These are phyloP conservation scores for Laetiporus sulphureus DNA, from an alignment of 1,284 basidiomycete species.

Conservation along the genomic window DNA sequence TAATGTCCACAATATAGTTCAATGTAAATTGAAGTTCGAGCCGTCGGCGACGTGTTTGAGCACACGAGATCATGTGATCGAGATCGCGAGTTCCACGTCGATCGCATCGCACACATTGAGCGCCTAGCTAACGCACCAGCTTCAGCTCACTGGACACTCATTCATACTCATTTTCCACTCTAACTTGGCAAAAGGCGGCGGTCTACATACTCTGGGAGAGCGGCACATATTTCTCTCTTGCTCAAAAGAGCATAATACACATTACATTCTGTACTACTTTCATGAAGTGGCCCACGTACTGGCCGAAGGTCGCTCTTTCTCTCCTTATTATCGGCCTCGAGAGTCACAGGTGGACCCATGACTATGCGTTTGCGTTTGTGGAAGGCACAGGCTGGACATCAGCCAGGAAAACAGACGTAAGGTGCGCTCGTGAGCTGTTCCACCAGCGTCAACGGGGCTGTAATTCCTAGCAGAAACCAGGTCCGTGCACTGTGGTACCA, in stretches of 20 bases:
- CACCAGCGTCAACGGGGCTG: background rate
- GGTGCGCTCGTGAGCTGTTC: conserved; percentile 33
- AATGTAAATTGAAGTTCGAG: too few species aligned
- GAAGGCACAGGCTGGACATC: conserved; percentile 45
- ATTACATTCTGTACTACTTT: conserved; percentile 9
- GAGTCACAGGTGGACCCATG: conserved; percentile 32
- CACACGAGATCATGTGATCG: conserved; percentile 1
- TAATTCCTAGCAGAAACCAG: conserved; percentile 65
- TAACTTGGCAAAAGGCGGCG: too few species aligned
- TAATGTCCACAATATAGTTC: too few species aligned
- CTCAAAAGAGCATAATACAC: too few species aligned
- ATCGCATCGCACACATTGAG: background rate
- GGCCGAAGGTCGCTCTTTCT: conserved; percentile 49
- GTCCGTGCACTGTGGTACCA: conserved; percentile 78
- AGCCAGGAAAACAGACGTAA: conserved; percentile 51
- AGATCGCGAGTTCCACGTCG: conserved; percentile 1
- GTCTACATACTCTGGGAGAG: too few species aligned
- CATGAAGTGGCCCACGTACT: conserved; percentile 65
- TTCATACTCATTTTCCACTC: too few species aligned
- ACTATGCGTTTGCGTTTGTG: conserved; percentile 26
- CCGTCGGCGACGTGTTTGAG: too few species aligned
- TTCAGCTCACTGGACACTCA: too few species aligned
- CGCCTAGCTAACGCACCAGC: too few species aligned
- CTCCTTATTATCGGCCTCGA: conserved; percentile 42
- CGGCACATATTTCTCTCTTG: too few species aligned